Percentiles rank a stretch among this genome's conserved stretches.
phyloP scores from a whole-genome alignment of 2,329 filamentous ascomycete genomes.

The Hypoxylon sp. region DNA sequence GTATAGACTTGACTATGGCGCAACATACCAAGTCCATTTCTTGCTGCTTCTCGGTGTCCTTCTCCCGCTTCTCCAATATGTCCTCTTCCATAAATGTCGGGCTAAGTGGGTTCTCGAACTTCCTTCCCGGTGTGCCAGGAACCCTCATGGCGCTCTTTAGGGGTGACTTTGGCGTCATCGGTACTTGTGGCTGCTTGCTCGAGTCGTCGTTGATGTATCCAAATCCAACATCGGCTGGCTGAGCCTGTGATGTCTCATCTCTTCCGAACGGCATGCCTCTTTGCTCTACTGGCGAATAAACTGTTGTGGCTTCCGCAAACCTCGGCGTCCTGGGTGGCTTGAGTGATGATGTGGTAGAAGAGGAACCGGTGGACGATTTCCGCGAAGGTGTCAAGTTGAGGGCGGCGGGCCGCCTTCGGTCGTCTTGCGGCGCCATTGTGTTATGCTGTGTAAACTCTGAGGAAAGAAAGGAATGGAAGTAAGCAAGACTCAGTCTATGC shows the following conservation, averaged over 20 bases:
- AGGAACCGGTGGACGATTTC: conserved; percentile 59
- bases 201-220: conserved; percentile 78
- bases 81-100: conserved; percentile 93
- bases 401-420: conserved; percentile 65
- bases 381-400: conserved; percentile 62
- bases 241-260: conserved; percentile 68
- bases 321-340: conserved; percentile 78
- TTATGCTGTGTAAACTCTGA: conserved; percentile 37
- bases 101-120: conserved; percentile 80
- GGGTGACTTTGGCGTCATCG: conserved; percentile 76
- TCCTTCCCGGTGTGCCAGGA: conserved; percentile 80
- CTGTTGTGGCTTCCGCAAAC: conserved; percentile 82
- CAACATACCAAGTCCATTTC: conserved; percentile 82
- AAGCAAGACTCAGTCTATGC: conserved; percentile 50
- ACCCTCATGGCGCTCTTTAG: conserved; percentile 91
- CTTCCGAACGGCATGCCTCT: conserved; percentile 62
- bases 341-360: conserved; percentile 63
- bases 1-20: neutral
- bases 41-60: conserved; percentile 84
- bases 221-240: conserved; percentile 89
- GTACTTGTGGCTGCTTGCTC: conserved; percentile 64
- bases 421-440: conserved; percentile 53
- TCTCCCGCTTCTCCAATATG: conserved; percentile 84
- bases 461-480: conserved; percentile 46
- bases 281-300: conserved; percentile 78